Conservation (phyloP, 495 filamentous ascomycete genomes). For the Cercophora newfieldiana region DNA sequence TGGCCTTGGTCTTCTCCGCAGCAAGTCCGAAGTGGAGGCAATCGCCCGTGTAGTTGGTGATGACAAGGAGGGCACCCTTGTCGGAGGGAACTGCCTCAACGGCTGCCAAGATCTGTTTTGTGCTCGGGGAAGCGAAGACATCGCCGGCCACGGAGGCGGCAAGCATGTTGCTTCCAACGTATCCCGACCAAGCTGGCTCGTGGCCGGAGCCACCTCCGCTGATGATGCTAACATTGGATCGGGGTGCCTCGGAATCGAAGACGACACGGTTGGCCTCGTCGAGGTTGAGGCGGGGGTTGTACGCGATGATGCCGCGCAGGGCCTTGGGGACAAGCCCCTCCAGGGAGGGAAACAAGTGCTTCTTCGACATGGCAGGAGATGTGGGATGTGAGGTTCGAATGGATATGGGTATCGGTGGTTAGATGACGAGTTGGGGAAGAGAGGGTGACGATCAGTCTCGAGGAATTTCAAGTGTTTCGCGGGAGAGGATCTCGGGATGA, state of each 20-base stretch:
- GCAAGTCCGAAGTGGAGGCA: constrained; percentile 65
- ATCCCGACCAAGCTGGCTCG: constrained; percentile 65
- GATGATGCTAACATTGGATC: constrained; percentile 56
- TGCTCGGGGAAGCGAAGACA: constrained; percentile 62
- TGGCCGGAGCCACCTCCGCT: constrained; percentile 63
- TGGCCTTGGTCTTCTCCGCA: constrained; percentile 59
- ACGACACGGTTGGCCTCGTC: constrained; percentile 59
- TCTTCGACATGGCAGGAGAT: constrained; percentile 41
- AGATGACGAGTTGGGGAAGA: not conserved
- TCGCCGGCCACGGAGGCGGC: constrained; percentile 60
- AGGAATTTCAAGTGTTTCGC: not conserved
- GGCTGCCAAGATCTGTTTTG: constrained; percentile 61
- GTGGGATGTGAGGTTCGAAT: not conserved
- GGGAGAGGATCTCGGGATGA: constrained; percentile 1
- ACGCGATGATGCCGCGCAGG: constrained; percentile 55
- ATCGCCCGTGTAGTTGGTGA: constrained; percentile 68
- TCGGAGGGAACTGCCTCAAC: constrained; percentile 57
- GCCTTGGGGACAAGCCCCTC: constrained; percentile 57
- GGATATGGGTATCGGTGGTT: not conserved
- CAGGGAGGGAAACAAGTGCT: constrained; percentile 46
- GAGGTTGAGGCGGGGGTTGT: constrained; percentile 57
- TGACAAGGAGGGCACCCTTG: constrained; percentile 59
- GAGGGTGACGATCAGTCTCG: not conserved
- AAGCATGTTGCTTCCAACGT: constrained; percentile 61
- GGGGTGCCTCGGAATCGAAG: constrained; percentile 52